Percentiles rank a stretch among this genome's conserved stretches.
phyloP scores from a whole-genome alignment of 345 rosid genomes.

The Salix dunnii region DNA sequence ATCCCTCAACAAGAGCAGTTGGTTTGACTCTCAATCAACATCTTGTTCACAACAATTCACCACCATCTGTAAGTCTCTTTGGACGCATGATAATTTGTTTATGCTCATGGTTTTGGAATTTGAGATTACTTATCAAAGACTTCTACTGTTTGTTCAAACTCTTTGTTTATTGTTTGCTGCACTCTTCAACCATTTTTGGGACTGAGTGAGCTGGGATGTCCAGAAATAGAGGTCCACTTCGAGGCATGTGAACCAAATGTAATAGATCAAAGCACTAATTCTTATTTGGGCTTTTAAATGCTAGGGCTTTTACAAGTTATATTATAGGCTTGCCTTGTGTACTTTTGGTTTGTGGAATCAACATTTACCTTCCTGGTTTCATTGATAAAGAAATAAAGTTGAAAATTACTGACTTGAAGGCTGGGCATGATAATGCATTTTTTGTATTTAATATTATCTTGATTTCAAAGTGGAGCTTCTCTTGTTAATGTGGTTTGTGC shows the following conservation, averaged over 20 bases:
- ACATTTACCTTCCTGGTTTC: background rate
- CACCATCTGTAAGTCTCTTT: conserved; percentile 59
- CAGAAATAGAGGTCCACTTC: background rate
- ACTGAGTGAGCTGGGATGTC: background rate
- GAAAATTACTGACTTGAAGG: background rate
- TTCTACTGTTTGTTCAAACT: background rate
- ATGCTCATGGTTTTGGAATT: conserved; percentile 1
- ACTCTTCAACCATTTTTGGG: background rate
- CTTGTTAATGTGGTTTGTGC: background rate
- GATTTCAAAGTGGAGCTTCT: background rate
- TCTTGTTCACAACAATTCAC: conserved; percentile 72
- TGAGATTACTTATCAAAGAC: background rate
- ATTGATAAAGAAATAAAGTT: background rate
- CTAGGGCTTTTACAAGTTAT: background rate
- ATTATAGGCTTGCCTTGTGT: background rate
- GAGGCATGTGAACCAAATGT: background rate
- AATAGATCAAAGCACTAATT: background rate
- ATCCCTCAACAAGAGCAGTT: conserved; percentile 90
- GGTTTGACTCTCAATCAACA: conserved; percentile 88
- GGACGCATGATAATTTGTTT: background rate
- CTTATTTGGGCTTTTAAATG: background rate
- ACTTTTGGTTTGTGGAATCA: background rate
- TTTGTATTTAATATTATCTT: background rate
- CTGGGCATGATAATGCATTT: background rate
- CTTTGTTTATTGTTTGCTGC: background rate